Evolutionary conservation across 2,329 filamentous ascomycete genomes (phyloP).

Genomic region (Aspergillus jensenii): DNA sequence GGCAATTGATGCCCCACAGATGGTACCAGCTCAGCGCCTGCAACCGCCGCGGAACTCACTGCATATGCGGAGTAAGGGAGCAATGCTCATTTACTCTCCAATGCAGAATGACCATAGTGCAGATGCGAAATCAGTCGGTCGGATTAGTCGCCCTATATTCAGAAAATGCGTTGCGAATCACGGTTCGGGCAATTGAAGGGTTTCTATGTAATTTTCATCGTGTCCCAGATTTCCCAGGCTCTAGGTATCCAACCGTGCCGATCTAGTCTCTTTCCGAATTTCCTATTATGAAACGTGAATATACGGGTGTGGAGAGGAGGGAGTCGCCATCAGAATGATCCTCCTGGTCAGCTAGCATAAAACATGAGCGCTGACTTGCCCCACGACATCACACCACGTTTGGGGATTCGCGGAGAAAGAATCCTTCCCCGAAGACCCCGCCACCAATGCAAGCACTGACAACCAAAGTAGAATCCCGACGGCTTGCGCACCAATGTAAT

Average conservation of each 20-base stretch:
- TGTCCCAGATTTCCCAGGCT: no score
- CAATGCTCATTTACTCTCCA: background rate
- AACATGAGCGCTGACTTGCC: constrained; percentile 5
- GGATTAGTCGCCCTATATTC: background rate
- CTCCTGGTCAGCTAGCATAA: constrained; percentile 29
- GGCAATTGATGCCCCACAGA: constrained; percentile 26
- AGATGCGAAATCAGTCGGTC: background rate
- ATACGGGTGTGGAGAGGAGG: no score
- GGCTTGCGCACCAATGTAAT: background rate
- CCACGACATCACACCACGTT: background rate
- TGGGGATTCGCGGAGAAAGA: background rate
- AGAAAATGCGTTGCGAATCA: background rate
- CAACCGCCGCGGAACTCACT: constrained; percentile 11
- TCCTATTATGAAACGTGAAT: no score
- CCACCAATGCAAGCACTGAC: background rate
- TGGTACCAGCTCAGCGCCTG: constrained; percentile 22
- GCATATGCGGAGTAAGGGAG: background rate
- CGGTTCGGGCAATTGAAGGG: no score
- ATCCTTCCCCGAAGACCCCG: background rate
- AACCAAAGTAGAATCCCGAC: background rate
- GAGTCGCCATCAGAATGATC: constrained; percentile 20
- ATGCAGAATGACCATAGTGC: background rate
- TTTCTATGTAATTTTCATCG: no score
- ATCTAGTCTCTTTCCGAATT: no score
- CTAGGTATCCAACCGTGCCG: no score